These are phyloP conservation scores for Penicillium sp. DNA, from an alignment of 2,329 filamentous ascomycete genomes.

Conservation along the genomic window DNA sequence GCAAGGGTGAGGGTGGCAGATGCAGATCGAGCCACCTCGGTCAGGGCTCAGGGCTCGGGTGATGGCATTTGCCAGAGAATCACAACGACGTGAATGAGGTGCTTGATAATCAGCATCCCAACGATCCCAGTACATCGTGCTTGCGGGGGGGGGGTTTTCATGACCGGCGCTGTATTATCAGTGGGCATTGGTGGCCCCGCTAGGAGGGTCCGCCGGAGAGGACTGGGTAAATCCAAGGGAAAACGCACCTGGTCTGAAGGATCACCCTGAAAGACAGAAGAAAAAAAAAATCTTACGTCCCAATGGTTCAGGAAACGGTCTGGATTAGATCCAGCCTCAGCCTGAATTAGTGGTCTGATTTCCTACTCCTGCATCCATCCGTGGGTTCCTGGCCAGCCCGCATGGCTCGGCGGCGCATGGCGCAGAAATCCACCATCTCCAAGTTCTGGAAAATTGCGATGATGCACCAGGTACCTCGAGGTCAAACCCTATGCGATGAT, in stretches of 20 bases:
- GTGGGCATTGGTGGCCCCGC: slow-evolving; percentile 2
- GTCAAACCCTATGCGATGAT: not conserved
- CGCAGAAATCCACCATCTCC: not conserved
- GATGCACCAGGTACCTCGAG: not conserved
- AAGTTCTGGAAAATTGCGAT: not conserved
- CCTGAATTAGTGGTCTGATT: not conserved
- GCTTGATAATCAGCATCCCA: not conserved
- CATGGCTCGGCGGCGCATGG: not conserved
- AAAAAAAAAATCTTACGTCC: not conserved
- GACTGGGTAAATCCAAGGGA: not conserved
- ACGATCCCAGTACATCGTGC: not conserved
- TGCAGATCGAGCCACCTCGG: not conserved
- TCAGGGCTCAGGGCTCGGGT: not conserved
- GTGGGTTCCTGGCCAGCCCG: slow-evolving; percentile 3
- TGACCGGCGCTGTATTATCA: not conserved
- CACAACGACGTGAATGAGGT: not conserved
- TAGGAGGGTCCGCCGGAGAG: not conserved
- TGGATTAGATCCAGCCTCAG: not conserved
- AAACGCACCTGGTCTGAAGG: not conserved
- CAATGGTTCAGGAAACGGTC: not conserved
- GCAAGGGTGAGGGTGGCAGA: slow-evolving; percentile 26
- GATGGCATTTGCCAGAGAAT: not conserved
- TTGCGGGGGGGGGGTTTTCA: not conserved
- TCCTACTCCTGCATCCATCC: not conserved
- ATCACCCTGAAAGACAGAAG: not conserved